A percentile compares a stretch with the other conserved stretches of the same genome.
Conservation (phyloP, 208 protist genomes). For the Wallacemonas sp. region DNA sequence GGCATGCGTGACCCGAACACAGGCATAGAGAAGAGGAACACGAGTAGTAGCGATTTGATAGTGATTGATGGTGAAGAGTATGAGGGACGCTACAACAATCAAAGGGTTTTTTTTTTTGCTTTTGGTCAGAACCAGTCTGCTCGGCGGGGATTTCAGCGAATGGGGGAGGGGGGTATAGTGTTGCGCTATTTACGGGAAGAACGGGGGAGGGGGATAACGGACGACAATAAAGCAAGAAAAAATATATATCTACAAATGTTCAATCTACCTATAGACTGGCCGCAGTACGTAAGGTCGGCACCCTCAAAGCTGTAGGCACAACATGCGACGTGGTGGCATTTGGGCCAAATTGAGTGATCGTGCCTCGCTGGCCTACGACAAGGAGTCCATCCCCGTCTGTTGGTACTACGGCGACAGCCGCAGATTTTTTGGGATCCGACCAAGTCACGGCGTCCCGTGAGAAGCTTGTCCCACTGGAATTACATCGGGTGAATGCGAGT, state of each 20-base stretch:
- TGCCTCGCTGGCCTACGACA: constrained; percentile 33
- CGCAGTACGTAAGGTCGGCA: constrained; percentile 21
- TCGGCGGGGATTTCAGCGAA: too few relatives aligned
- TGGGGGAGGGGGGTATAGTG: too few relatives aligned
- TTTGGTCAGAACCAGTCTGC: too few relatives aligned
- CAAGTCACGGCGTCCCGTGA: constrained; percentile 36
- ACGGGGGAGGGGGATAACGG: not conserved
- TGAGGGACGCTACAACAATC: not conserved
- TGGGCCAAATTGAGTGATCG: constrained; percentile 19
- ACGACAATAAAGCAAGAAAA: constrained; percentile 7
- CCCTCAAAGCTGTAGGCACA: constrained; percentile 28
- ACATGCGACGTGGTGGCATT: constrained; percentile 9
- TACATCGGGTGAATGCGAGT: constrained; percentile 37
- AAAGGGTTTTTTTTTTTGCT: not conserved
- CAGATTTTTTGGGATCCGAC: constrained; percentile 38
- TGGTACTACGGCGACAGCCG: constrained; percentile 32
- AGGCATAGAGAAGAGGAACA: too few relatives aligned
- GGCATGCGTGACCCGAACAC: too few relatives aligned
- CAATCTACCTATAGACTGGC: not conserved
- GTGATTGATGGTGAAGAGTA: not conserved
- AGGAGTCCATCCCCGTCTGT: constrained; percentile 42
- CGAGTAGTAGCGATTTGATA: too few relatives aligned
- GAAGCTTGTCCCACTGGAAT: constrained; percentile 55
- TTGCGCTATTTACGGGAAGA: not conserved
- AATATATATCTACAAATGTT: constrained; percentile 5